Base-by-base conservation (phyloP, 345 rosid species). In the Aquilaria malaccensis region DNA sequence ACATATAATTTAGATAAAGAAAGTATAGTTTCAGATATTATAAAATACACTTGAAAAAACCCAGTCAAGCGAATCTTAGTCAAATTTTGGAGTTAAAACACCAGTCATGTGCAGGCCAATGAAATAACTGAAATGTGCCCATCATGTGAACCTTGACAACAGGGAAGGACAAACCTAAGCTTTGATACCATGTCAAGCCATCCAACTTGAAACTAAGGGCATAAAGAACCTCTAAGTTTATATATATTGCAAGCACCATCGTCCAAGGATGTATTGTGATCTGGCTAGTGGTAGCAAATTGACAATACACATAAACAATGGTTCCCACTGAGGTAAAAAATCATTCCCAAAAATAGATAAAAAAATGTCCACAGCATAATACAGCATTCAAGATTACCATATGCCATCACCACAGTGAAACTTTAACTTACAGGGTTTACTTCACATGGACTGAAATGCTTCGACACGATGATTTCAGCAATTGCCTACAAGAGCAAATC, bases 401-500 rank as follows among this genome's bases (percentile, higher is more conserved):
- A 22, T 22, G 22, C 22, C 22, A 22, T 22, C 22, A 22, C 22
- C 22, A 22, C 22, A 22, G 1, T 15, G 22, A 1, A 22, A 55
- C 46, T 43, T 51, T 60, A 73, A 85, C 96, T 84, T 79, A 89
- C 98, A 64, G 83, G 68, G 80, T 73, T 87, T 30, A 85, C 77
- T 72, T 76, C 77, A 69, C 76, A 87, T 22, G 88, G 56, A 60
- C 90, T 79, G 79, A 87, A 89, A 79, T 93, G 70, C 70, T 83
- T 81, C 14, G 87, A 81, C 67, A 89, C 84, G 80, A 85, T 79
- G 62, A 83, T 80, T 54, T 86, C 87, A 48, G 86, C 96, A 65
- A 89, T 78, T 60, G 91, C 97, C 96, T 89, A 87, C 73, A 72
- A 68, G 30, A 43, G 41, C 32, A 73, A 58, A 46, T 55, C 29